Percentiles rank a stretch among this genome's conserved stretches.
Evolutionary conservation across 192 early-diverging fungal species (phyloP).

Genomic region (Paraglomus brasilianum): DNA sequence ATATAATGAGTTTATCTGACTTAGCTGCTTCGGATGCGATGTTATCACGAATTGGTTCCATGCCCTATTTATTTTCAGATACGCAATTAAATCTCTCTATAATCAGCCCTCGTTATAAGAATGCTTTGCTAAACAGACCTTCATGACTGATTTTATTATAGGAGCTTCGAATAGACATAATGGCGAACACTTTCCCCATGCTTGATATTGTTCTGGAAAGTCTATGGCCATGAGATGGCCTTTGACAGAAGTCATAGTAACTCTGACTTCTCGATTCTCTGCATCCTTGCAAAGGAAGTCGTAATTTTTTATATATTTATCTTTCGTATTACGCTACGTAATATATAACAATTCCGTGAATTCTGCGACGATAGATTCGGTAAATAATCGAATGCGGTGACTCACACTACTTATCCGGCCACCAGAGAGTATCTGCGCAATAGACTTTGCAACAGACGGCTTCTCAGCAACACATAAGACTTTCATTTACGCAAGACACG

Average conservation of each 20-base stretch:
- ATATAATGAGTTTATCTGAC: slow-evolving; percentile 80
- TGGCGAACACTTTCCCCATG: slow-evolving; percentile 65
- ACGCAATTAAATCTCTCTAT: background rate
- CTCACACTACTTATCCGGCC: slow-evolving; percentile 29
- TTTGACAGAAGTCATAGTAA: slow-evolving; percentile 80
- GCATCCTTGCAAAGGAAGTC: slow-evolving; percentile 67
- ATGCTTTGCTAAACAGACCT: slow-evolving; percentile 33
- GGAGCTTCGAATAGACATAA: slow-evolving; percentile 66
- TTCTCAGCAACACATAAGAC: slow-evolving; percentile 98
- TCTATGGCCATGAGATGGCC: slow-evolving; percentile 76
- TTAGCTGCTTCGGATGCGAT: slow-evolving; percentile 58
- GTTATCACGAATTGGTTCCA: slow-evolving; percentile 60
- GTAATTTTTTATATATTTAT: slow-evolving; percentile 78
- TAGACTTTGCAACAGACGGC: slow-evolving; percentile 78
- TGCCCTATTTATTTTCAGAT: slow-evolving; percentile 35
- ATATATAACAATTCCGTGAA: background rate
- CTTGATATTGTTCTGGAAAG: slow-evolving; percentile 59
- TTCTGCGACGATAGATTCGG: background rate
- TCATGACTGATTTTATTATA: slow-evolving; percentile 52
- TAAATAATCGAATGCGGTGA: background rate
- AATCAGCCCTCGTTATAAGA: background rate
- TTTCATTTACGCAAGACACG: too few relatives aligned
- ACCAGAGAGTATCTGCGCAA: slow-evolving; percentile 74
- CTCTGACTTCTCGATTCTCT: slow-evolving; percentile 49
- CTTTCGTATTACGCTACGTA: slow-evolving; percentile 42